These are phyloP conservation scores for Colletotrichum somersetense DNA, from an alignment of 2,329 filamentous ascomycete genomes.

Conservation along the genomic window DNA sequence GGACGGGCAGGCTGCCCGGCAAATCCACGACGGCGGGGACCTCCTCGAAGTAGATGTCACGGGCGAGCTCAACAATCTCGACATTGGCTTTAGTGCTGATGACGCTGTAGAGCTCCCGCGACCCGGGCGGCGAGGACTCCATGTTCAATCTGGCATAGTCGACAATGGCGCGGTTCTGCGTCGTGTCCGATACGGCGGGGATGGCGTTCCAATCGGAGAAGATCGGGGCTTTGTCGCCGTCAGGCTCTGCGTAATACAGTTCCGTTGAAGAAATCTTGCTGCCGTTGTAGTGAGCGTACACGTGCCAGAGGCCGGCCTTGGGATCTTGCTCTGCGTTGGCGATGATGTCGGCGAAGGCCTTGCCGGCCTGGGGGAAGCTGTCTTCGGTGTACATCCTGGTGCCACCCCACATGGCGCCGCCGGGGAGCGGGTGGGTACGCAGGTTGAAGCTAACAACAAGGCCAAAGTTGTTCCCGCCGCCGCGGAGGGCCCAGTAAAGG, in stretches of 20 bases:
- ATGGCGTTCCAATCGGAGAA: slow-evolving; percentile 54
- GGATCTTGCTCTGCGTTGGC: slow-evolving; percentile 50
- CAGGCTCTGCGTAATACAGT: slow-evolving; percentile 54
- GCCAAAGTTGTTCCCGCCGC: slow-evolving; percentile 69
- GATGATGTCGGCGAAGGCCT: slow-evolving; percentile 50
- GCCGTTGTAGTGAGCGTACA: slow-evolving; percentile 43
- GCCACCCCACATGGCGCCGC: slow-evolving; percentile 55
- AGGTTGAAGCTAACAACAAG: slow-evolving; percentile 65
- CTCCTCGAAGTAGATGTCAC: slow-evolving; percentile 39
- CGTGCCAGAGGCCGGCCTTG: slow-evolving; percentile 52
- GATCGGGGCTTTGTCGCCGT: slow-evolving; percentile 50
- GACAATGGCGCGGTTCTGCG: slow-evolving; percentile 35
- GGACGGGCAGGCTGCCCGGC: slow-evolving; percentile 46
- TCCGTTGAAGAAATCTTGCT: slow-evolving; percentile 48
- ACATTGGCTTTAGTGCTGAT: slow-evolving; percentile 42
- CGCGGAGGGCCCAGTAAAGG: slow-evolving; percentile 69
- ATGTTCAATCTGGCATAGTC: slow-evolving; percentile 40
- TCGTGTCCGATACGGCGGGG: slow-evolving; percentile 47
- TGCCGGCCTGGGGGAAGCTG: slow-evolving; percentile 47
- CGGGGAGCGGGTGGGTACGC: slow-evolving; percentile 50
- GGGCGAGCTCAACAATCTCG: slow-evolving; percentile 43
- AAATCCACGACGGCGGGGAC: slow-evolving; percentile 35
- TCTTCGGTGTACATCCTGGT: slow-evolving; percentile 49
- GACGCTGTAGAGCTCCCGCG: slow-evolving; percentile 45
- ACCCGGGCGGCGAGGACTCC: slow-evolving; percentile 38